Evolutionary conservation across 2,329 filamentous ascomycete species (phyloP).

Genomic region (Teratosphaeria pseudoeucalypti): DNA sequence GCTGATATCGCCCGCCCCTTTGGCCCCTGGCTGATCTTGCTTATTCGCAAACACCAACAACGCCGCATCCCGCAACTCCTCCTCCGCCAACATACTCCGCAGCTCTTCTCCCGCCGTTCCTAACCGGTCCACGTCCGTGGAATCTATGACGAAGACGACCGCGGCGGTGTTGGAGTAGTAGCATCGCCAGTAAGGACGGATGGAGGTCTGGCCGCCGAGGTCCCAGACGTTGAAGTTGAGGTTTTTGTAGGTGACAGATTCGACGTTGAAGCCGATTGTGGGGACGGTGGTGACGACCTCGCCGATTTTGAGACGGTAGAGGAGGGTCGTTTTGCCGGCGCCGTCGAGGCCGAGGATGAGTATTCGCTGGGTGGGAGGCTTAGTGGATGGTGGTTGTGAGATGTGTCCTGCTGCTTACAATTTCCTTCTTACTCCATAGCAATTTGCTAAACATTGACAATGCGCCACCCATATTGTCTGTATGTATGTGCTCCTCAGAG

Average conservation of each 20-base stretch:
- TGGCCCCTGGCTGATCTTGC: slow-evolving; percentile 93
- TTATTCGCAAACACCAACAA: slow-evolving; percentile 97
- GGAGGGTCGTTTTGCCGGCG: slow-evolving; percentile 90
- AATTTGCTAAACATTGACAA: slow-evolving; percentile 55
- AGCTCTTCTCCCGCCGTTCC: slow-evolving; percentile 89
- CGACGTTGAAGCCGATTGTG: slow-evolving; percentile 98
- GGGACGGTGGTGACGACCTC: slow-evolving; percentile 99
- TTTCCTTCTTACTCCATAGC: slow-evolving; percentile 92
- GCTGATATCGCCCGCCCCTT: slow-evolving; percentile 92
- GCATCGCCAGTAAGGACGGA: slow-evolving; percentile 96
- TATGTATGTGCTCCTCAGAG: neutral
- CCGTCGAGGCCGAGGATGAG: slow-evolving; percentile 68
- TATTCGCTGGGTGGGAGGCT: slow-evolving; percentile 48
- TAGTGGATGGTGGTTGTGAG: neutral
- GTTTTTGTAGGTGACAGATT: slow-evolving; percentile 96
- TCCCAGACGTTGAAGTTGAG: slow-evolving; percentile 99
- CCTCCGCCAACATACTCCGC: slow-evolving; percentile 90
- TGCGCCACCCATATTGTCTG: slow-evolving; percentile 42
- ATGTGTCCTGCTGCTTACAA: slow-evolving; percentile 27
- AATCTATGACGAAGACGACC: slow-evolving; percentile 97
- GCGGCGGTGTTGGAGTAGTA: slow-evolving; percentile 98
- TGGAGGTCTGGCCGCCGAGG: slow-evolving; percentile 94
- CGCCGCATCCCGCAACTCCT: slow-evolving; percentile 86
- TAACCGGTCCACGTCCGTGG: slow-evolving; percentile 90
- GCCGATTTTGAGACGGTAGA: slow-evolving; percentile 93